Base-by-base conservation (phyloP, 345 rosid species). In the Kernera saxatilis region DNA sequence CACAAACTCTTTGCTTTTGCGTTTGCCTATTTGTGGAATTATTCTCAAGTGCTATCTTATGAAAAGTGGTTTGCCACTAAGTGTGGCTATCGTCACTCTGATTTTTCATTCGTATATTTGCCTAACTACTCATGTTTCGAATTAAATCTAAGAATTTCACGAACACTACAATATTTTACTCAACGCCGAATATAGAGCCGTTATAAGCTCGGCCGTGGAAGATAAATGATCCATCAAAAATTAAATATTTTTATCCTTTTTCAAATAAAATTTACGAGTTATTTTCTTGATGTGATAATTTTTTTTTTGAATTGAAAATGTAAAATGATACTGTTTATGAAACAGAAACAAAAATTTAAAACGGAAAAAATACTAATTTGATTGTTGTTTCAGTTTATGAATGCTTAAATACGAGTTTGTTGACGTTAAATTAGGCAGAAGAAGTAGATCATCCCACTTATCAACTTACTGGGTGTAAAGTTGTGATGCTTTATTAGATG, bases 31-130 rank as follows among this genome's bases (percentile, higher is more conserved):
- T 66, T 73, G 59, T 49, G 53, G 72, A 66, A 46, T 73, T 19
- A 65, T 73, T 65, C 52, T 65, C 52, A 11, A 56, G 71, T 73
- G 72, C 19, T 29, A 36, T 37, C 66, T 73, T 23, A 19, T 56
- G 35, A 17, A 73, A 73, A 65, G 67, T 64, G 43, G 72, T 37
- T 65, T 65, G 72, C 51, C 77, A 73, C 77, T 48, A 48, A 56
- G 67, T 36, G 71, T 65, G 67, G 72, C 44, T 73, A 40, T 56
- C 60, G 60, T 73, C 72, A 65, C 35, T 72, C 57, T 44, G 32
- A 13, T 54, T 13, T 61, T 63, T 8, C 48, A 53, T 72, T 33
- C 14, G 1, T 52, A 22, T 23, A 12, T 41, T 33, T 32, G 10
- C 36, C 21, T 52, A 62, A 22, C 6, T 29, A 23, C 11, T 15